Evolutionary conservation across 2,329 filamentous ascomycete species (phyloP), one percentile per base, ranked within the genome.

Genomic region (Fusarium caatingaense): DNA sequence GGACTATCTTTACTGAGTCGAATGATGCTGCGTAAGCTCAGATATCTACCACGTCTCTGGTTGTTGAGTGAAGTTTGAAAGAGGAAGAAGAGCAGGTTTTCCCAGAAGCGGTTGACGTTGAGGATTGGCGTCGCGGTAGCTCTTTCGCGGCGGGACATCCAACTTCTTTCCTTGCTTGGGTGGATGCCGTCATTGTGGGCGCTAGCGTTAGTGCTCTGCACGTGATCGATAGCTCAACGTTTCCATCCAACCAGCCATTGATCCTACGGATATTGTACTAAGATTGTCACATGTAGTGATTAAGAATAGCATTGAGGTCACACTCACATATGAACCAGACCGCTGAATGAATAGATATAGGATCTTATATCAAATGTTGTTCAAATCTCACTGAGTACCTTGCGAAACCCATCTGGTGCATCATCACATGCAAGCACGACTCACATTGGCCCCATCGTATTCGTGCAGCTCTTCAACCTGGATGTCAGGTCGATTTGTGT

Each of bases 121-220:
- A 68, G 57, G 51, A 56, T 50, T 62, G 60, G 58, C 50, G 58
- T 59, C 54, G 68, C 54, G 65, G 57, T 69, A 62, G 48, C 55
- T 58, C 66, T 64, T 69, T 58, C 51, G 53, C 60, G 45, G 65
- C 53, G 49, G 69, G 62, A 72, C 59, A 63, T 68, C 60, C 66
- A 71, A 69, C 65, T 69, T 68, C 66, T 68, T 71, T 56, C 62
- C 69, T 71, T 73, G 64, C 63, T 71, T 68, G 59, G 37, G 73
- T 72, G 67, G 72, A 68, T 75, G 74, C 75, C 74, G 75, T 76
- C 72, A 64, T 69, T 71, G 71, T 69, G 68, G 60, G 66, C 73
- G 70, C 73, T 73, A 75, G 72, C 69, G 60, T 42, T 32, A 28
- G 30, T 56, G n/a, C 37, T 12, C 44, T 46, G 42, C 71, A 75